Conservation (phyloP, 2,329 filamentous ascomycete genomes). For the Cordyceps cateniannulata region DNA sequence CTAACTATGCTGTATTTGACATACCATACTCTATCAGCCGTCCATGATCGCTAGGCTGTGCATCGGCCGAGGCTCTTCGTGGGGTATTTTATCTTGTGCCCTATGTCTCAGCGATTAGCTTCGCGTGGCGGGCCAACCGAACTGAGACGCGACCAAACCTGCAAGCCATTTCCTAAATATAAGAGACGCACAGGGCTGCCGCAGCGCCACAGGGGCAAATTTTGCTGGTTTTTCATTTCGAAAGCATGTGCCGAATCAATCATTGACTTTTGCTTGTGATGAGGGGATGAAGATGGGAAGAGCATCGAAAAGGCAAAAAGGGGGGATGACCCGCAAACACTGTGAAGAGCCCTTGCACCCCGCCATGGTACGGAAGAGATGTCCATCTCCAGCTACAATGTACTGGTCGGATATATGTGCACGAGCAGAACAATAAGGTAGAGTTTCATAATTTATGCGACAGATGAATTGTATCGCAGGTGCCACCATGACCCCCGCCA, state of each 20-base stretch:
- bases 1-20: neutral
- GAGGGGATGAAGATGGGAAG: neutral
- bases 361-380: neutral
- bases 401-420: neutral
- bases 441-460: neutral
- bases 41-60: neutral
- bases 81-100: neutral
- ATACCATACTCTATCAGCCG: neutral
- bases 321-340: neutral
- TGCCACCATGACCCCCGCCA: neutral
- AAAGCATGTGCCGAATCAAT: neutral
- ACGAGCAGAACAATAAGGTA: neutral
- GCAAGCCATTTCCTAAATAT: neutral
- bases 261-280: neutral
- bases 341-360: neutral
- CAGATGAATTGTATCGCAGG: neutral
- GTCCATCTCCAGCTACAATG: neutral
- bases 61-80: neutral
- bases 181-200: neutral
- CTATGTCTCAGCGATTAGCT: neutral
- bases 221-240: neutral
- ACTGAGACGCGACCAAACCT: neutral
- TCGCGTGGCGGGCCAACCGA: neutral
- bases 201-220: constrained; percentile 6
- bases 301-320: neutral